These are phyloP conservation scores for Funneliformis caledonium DNA, from an alignment of 371 early-diverging fungal genomes.

Conservation along the genomic window DNA sequence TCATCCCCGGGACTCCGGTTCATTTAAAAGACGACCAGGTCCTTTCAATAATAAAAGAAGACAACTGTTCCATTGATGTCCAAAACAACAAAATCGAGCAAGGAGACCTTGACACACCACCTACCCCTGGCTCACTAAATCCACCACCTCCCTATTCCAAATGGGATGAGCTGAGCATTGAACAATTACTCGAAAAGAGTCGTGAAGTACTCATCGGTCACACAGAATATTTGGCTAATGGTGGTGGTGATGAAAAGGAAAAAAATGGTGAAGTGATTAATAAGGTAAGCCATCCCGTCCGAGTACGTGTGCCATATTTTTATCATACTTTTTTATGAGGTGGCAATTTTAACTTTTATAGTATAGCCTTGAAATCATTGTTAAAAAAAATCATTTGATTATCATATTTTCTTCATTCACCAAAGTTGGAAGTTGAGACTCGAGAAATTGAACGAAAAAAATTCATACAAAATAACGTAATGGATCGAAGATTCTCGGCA, in stretches of 20 bases:
- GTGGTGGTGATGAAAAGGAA: constrained; percentile 22
- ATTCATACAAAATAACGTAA: not conserved
- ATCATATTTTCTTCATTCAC: not conserved
- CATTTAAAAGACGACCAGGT: not conserved
- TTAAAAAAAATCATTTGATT: not conserved
- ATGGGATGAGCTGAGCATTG: constrained; percentile 32
- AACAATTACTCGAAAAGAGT: constrained; percentile 38
- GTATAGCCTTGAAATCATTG: too few species aligned
- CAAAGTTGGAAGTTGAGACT: not conserved
- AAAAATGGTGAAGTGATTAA: constrained; percentile 29
- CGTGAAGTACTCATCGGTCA: constrained; percentile 23
- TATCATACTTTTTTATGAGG: not conserved
- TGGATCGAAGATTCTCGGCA: too few species aligned
- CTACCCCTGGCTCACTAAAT: constrained; percentile 11
- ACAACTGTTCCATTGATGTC: not conserved
- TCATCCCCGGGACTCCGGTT: not conserved
- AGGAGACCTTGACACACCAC: constrained; percentile 19
- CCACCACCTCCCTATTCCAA: constrained; percentile 29
- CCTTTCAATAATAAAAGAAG: constrained; percentile 1
- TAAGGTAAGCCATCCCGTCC: constrained; percentile 22
- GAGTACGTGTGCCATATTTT: constrained; percentile 28
- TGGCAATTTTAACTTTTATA: not conserved
- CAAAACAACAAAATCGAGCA: constrained; percentile 12
- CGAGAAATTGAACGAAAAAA: too few species aligned
- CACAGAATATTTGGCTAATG: constrained; percentile 20